Evolutionary conservation across 225 moss, liverwort and hornwort species (phyloP), one percentile per base, ranked within the genome.

Genomic region (Pleurozium schreberi): DNA sequence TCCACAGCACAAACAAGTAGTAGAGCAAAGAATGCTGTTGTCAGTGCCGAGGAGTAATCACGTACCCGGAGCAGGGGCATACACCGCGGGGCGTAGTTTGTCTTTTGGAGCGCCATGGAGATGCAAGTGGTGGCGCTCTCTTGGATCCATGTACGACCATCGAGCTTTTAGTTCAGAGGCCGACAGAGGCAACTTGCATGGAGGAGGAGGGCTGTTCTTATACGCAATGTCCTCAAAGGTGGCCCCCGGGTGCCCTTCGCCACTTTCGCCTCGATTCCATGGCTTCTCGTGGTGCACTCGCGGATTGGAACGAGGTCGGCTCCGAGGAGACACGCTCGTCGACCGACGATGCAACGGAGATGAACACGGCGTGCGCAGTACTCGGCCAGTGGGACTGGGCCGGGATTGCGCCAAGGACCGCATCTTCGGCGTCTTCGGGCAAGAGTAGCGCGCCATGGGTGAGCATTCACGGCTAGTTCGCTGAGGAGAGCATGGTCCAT

Each of bases 171-270:
- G 59, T 27, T 88, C 67, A 11, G 60, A 80, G 31, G n/a, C 36
- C 60, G 75, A 60, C 57, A 82, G 22, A 38, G 87, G 25, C 27
- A 50, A 40, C 65, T 74, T 73, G 47, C 58, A 45, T 4, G 70
- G 70, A 64, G 83, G 25, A 57, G 63, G 64, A 23, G 78, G 71
- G 47, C 53, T 57, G 8, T 78, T 86, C 64, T 88, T 73, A 5
- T 31, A n/a, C 25, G 64, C 84, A 87, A 87, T 90, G 55, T 92
- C 88, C 5, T 90, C 80, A 67, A 90, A 90, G 50, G 75, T 87
- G n/a, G 59, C 40, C 38, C 86, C 59, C 1, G 66, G 65, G 43
- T 83, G 83, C 17, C 87, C 80, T 12, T 84, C 75, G 18, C 47
- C 80, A 33, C 59, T 90, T 45, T 83, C 58, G 23, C 88, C 87